Evolutionary conservation across 495 filamentous ascomycete species (phyloP).

Genomic region (Aspergillus asperescens): DNA sequence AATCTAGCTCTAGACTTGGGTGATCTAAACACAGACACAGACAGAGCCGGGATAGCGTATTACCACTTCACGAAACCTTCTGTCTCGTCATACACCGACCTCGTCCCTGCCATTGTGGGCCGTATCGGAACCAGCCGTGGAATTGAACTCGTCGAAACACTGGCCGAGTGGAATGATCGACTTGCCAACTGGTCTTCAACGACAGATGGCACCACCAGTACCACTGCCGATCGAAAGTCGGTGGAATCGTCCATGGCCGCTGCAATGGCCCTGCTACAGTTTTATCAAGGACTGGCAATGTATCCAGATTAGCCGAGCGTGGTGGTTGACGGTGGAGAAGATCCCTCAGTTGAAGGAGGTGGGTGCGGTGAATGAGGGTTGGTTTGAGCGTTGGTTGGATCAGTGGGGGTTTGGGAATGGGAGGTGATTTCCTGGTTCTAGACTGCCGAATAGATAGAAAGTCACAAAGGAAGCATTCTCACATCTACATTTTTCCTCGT

Average conservation of each 20-base stretch:
- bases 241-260: neutral
- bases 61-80: constrained; percentile 8
- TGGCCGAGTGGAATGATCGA: constrained; percentile 2
- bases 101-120: neutral
- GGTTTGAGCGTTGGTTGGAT: constrained; percentile 47
- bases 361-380: constrained; percentile 30
- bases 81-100: neutral
- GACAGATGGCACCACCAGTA: neutral
- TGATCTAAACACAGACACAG: neutral
- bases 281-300: constrained; percentile 5
- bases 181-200: neutral
- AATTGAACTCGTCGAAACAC: neutral
- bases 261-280: neutral
- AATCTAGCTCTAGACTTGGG: constrained; percentile 21
- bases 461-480: too few species aligned
- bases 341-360: constrained; percentile 23
- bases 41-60: neutral
- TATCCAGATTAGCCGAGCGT: neutral
- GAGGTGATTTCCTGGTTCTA: too few species aligned
- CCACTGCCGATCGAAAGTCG: neutral
- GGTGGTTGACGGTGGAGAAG: neutral
- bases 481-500: too few species aligned
- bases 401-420: constrained; percentile 38
- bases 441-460: too few species aligned
- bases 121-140: neutral